Percentiles rank a stretch among this genome's conserved stretches.
These are phyloP conservation scores for Haplosporangium sp. DNA, from an alignment of 371 early-diverging fungal species.

Conservation along the genomic window DNA sequence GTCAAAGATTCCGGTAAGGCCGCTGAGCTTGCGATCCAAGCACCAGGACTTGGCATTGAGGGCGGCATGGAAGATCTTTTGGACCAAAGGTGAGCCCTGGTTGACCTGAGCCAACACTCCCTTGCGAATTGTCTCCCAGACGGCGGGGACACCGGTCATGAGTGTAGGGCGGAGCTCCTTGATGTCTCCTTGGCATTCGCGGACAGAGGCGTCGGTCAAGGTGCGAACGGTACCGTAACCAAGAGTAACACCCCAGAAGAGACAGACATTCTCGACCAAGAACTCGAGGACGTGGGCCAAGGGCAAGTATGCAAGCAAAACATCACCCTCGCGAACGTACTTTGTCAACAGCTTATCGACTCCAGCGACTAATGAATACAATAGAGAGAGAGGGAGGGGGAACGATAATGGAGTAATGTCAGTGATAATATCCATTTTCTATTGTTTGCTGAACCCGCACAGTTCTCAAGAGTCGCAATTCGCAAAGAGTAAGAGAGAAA, in stretches of 20 bases:
- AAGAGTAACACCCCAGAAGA: conserved; percentile 78
- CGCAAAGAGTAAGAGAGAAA: not conserved
- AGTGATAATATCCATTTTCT: not conserved
- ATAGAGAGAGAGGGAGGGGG: too few species aligned
- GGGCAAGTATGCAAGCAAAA: conserved; percentile 91
- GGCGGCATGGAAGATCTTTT: conserved; percentile 77
- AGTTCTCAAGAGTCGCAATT: too few species aligned
- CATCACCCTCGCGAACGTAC: conserved; percentile 61
- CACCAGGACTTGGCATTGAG: conserved; percentile 80
- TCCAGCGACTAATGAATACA: conserved; percentile 59
- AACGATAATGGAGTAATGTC: not conserved
- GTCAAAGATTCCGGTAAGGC: conserved; percentile 76
- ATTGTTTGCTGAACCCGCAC: too few species aligned
- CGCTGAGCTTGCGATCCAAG: conserved; percentile 53
- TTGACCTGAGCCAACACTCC: conserved; percentile 80
- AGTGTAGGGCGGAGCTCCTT: conserved; percentile 92
- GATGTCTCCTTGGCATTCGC: conserved; percentile 94
- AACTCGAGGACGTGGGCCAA: conserved; percentile 94
- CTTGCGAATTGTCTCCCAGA: conserved; percentile 92
- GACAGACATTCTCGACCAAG: conserved; percentile 76
- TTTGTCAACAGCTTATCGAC: conserved; percentile 58
- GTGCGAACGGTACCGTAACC: conserved; percentile 68
- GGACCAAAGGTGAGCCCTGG: conserved; percentile 66
- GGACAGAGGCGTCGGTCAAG: conserved; percentile 67
- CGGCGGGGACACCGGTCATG: conserved; percentile 94